These are phyloP conservation scores for Andrographis paniculata DNA, from an alignment of 305 asterid genomes.

Conservation along the genomic window DNA sequence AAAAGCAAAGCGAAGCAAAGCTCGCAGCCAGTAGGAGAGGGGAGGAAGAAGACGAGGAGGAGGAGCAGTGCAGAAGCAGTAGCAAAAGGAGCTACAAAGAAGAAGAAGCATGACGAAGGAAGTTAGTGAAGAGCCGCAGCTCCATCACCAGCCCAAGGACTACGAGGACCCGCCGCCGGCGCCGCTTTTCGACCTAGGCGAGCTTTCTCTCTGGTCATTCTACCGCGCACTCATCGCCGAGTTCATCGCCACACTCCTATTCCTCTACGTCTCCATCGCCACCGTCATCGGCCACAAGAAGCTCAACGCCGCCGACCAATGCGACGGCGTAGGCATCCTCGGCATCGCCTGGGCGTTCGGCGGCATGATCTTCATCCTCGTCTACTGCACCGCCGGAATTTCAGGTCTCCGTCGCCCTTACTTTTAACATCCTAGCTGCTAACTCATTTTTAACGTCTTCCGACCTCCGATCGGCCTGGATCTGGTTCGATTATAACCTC, in stretches of 20 bases:
- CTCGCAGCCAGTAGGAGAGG: no score
- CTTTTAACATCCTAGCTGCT: neutral
- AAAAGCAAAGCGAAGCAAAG: no score
- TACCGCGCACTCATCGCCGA: constrained; percentile 79
- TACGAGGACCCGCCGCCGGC: constrained; percentile 89
- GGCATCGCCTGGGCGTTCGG: constrained; percentile 93
- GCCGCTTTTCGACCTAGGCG: constrained; percentile 50
- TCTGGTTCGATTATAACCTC: no score
- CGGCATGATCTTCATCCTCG: constrained; percentile 79
- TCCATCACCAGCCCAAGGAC: constrained; percentile 50
- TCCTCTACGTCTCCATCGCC: constrained; percentile 79
- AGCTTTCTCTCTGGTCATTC: constrained; percentile 72
- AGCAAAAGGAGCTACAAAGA: no score
- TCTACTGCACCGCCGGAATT: constrained; percentile 93
- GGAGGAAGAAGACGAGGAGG: no score
- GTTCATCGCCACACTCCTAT: constrained; percentile 83
- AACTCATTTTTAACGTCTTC: neutral
- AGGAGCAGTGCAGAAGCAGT: no score
- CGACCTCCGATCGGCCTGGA: no score
- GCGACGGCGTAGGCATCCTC: constrained; percentile 80
- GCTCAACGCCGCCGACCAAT: constrained; percentile 42
- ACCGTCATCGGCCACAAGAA: constrained; percentile 82
- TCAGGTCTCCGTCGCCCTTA: constrained; percentile 27
- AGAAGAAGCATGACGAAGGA: constrained; percentile 60
- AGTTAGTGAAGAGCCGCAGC: constrained; percentile 46